Evolutionary conservation across 164 flowering plant genomes (phyloP), one percentile per base, ranked within the genome.

Genomic region (Hamamelis virginiana): DNA sequence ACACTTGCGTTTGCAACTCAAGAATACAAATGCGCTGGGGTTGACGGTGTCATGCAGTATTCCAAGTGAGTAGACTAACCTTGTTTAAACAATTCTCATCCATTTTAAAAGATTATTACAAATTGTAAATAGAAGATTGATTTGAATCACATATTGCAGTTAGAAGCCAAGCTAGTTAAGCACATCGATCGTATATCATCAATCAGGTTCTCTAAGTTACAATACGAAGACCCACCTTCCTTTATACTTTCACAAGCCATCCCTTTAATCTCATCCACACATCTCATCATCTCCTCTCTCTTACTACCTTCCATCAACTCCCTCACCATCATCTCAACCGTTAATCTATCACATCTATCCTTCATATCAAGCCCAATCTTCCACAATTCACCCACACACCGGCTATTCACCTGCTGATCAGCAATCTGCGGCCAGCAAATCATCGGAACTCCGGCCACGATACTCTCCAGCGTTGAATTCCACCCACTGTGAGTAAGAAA

Each of bases 301-400:
- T 50, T 55, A 5, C 28, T 33, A 2, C 6, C 41, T 4, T 59
- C 74, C 69, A 72, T 72, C 65, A 72, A 19, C 0, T 4, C 38
- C 21, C 65, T 47, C 14, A 72, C 50, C 59, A 48, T 26, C 11
- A 19, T 66, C 65, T 72, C 74, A 21, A 72, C 21, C 15, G 23
- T 50, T 3, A 11, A 21, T 25, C 77, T 67, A 59, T 71, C 71
- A 56, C 72, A 61, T 9, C 18, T 67, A 26, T 70, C 77, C 52
- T 71, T 70, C 75, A 74, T 67, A 14, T 77, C 77, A 22, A 78
- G 44, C 1, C 80, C 80, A 9, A 74, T 33, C 45, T 53, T 71
- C 77, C 77, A 78, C 21, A 58, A 51, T 25, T 44, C 64, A 3
- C 65, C 57, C 3, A 78, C 75, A 13, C 62, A 59, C 65, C 66